Conservation (phyloP, 2,329 filamentous ascomycete species). For the Alternaria sp. region DNA sequence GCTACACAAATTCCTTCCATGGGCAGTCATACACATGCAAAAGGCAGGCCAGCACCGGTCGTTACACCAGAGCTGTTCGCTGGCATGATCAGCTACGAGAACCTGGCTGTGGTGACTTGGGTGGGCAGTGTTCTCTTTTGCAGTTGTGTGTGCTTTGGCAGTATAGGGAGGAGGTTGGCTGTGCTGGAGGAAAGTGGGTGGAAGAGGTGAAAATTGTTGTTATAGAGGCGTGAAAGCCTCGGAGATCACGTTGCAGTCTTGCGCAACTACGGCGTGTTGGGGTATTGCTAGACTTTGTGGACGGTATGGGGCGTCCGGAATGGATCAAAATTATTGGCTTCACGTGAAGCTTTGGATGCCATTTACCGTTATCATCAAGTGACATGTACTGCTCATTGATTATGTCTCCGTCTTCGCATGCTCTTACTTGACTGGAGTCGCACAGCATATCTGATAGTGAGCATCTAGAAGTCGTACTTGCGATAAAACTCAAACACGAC, state of each 20-base stretch:
- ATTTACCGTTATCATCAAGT: not conserved
- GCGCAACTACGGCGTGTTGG: not conserved
- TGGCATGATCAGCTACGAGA: slow-evolving; percentile 66
- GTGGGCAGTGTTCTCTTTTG: slow-evolving; percentile 93
- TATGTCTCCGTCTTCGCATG: not conserved
- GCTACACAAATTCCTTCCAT: slow-evolving; percentile 24
- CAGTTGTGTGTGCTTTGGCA: slow-evolving; percentile 94
- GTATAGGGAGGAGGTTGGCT: slow-evolving; percentile 82
- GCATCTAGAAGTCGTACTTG: not conserved
- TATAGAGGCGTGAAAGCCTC: not conserved
- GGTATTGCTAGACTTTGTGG: not conserved
- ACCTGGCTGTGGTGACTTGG: slow-evolving; percentile 80
- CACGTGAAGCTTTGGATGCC: not conserved
- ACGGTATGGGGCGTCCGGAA: not conserved
- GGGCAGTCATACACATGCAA: slow-evolving; percentile 5
- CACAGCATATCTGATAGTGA: not conserved
- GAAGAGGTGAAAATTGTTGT: slow-evolving; percentile 7
- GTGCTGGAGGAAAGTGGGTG: slow-evolving; percentile 31
- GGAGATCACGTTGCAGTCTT: not conserved
- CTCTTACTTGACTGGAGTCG: not conserved
- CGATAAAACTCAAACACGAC: not conserved
- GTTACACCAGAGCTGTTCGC: slow-evolving; percentile 48
- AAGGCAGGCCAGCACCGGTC: not conserved
- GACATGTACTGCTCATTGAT: not conserved
- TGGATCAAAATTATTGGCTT: not conserved